Evolutionary conservation across 371 early-diverging fungal species (phyloP).

Genomic region (Coemansia sp.): DNA sequence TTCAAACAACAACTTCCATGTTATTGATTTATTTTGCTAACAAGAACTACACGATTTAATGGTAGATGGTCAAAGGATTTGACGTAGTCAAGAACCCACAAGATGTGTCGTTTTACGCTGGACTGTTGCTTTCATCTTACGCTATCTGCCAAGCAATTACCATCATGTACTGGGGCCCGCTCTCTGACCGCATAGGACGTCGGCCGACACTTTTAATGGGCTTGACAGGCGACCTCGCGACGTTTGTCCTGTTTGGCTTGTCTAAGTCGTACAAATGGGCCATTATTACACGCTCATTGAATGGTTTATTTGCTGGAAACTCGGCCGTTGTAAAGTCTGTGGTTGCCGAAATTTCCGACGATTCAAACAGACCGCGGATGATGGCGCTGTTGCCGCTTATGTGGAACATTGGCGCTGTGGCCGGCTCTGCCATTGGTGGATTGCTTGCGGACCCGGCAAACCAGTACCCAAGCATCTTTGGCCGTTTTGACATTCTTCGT

Average conservation of each 20-base stretch:
- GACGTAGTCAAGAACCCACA: slow-evolving; percentile 53
- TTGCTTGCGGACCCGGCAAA: slow-evolving; percentile 68
- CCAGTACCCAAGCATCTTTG: no score
- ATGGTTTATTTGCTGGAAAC: slow-evolving; percentile 79
- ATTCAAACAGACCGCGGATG: slow-evolving; percentile 65
- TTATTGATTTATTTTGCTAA: no score
- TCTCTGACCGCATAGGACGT: slow-evolving; percentile 74
- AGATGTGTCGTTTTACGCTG: slow-evolving; percentile 66
- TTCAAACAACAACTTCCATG: no score
- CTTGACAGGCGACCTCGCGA: slow-evolving; percentile 65
- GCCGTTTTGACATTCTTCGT: not conserved
- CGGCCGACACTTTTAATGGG: slow-evolving; percentile 76
- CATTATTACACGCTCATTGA: slow-evolving; percentile 60
- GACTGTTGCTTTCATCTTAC: slow-evolving; percentile 60
- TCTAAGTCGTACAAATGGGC: slow-evolving; percentile 68
- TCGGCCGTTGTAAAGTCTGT: slow-evolving; percentile 79
- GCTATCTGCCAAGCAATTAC: slow-evolving; percentile 60
- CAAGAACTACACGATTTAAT: no score
- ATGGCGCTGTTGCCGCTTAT: slow-evolving; percentile 58
- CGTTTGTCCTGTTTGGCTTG: slow-evolving; percentile 71
- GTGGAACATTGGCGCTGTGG: slow-evolving; percentile 58
- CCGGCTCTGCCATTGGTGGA: slow-evolving; percentile 80
- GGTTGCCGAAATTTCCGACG: slow-evolving; percentile 78
- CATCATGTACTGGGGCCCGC: slow-evolving; percentile 60
- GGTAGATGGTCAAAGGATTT: slow-evolving; percentile 56